Evolutionary conservation across 805 yeast genomes (phyloP), one percentile per base, ranked within the genome.

Genomic region (Ogataea ramenticola): DNA sequence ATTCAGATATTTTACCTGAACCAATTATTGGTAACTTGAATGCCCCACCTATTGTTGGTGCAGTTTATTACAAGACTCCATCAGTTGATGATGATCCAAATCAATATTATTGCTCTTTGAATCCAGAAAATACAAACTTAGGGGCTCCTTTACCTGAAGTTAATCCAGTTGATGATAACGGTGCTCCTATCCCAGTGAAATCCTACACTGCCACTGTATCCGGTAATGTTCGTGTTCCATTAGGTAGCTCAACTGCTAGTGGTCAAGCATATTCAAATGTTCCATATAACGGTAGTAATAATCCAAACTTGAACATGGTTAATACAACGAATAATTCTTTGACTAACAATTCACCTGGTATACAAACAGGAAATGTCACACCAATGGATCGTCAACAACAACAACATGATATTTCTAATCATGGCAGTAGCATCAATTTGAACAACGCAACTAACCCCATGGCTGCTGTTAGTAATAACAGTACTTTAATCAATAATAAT

Each of bases 21-120:
- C 93, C 97, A 3, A 75, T 80, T 2, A 80, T 80, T 54, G 91
- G 93, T 10, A 85, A 82, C 20, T 74, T 83, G 50, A 81, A 86
- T 52, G 95, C 96, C 0, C 98, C 98, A 14, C 98, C 99, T n/a
- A 62, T 89, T 27, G 79, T 86, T 31, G 99, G 99, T 26, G 93
- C 86, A 27, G 96, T 93, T 9, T 91, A 86, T 62, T 65, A 82
- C 48, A 77, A 91, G 48, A 85, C 86, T 1, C 77, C 81, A 32
- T 79, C 80, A 50, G 79, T 80, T 36, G 80, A 82, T 44, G 96
- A 89, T 58, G 96, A 91, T 57, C 74, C 85, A 44, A 95, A 89
- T 46, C 88, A 83, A 62, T 80, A 80, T 53, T 68, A 79, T 1
- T 9, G 27, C 17, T 39, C 41, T 10, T 26, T 39, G 15, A n/a